These are phyloP conservation scores for Crithidia acanthocephali DNA, from an alignment of 208 protist species.

Conservation along the genomic window DNA sequence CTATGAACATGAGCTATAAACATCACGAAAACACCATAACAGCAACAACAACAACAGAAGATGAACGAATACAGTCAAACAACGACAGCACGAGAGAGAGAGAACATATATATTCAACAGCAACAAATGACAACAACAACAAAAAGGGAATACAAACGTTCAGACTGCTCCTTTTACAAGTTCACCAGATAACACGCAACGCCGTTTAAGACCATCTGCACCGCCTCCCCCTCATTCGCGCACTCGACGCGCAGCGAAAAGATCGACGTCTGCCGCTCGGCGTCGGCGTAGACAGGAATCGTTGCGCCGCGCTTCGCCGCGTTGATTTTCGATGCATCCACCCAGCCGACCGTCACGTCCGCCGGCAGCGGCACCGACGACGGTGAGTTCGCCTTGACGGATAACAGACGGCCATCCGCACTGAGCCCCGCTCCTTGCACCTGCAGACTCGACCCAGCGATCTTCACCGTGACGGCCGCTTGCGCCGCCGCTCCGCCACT, in stretches of 20 bases:
- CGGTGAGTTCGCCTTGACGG: constrained; percentile 58
- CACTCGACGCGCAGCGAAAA: constrained; percentile 59
- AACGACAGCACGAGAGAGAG: too few species aligned
- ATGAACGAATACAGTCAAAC: too few species aligned
- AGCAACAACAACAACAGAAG: constrained; percentile 10
- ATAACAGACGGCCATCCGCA: constrained; percentile 38
- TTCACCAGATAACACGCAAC: constrained; percentile 73
- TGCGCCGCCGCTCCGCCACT: constrained; percentile 1
- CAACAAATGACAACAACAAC: too few species aligned
- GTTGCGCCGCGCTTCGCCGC: constrained; percentile 26
- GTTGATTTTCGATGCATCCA: constrained; percentile 26
- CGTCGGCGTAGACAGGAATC: constrained; percentile 82
- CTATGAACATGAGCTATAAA: too few species aligned
- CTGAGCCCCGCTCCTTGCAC: constrained; percentile 76
- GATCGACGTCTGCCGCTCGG: constrained; percentile 53
- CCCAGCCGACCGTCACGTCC: constrained; percentile 71
- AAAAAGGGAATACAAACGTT: too few species aligned
- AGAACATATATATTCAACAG: too few species aligned
- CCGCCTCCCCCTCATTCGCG: constrained; percentile 28
- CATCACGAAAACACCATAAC: neutral
- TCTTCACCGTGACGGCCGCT: constrained; percentile 37
- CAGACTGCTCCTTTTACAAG: too few species aligned
- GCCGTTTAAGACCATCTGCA: constrained; percentile 54
- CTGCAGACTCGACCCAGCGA: constrained; percentile 66
- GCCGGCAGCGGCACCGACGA: constrained; percentile 57